phyloP scores from a whole-genome alignment of 164 flowering plant genomes.

The Vitis vinifera region DNA sequence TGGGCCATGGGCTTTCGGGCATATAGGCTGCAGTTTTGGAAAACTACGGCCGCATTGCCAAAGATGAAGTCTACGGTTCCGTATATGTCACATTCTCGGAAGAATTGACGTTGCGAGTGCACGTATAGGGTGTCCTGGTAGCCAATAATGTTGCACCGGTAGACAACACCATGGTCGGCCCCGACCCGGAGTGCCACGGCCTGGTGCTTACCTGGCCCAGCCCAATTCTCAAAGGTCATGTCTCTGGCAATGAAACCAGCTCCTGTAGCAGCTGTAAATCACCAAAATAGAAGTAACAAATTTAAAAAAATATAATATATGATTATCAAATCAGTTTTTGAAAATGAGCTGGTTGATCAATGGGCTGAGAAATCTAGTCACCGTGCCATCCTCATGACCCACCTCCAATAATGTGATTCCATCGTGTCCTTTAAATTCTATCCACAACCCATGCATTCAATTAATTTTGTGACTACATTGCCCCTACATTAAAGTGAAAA shows the following conservation, averaged over 20 bases:
- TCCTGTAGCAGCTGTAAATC: constrained; percentile 65
- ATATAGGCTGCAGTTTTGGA: constrained; percentile 66
- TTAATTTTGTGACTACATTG: no score
- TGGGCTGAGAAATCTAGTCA: no score
- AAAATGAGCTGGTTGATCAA: no score
- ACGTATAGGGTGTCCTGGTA: constrained; percentile 87
- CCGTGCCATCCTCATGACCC: no score
- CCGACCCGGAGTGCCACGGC: constrained; percentile 87
- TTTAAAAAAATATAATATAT: no score
- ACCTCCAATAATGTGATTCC: no score
- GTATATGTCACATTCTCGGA: constrained; percentile 67
- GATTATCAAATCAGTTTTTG: no score
- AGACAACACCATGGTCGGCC: constrained; percentile 78
- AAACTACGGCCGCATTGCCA: constrained; percentile 82
- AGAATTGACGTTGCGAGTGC: constrained; percentile 81
- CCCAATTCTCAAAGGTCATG: constrained; percentile 72
- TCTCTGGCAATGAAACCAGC: constrained; percentile 75
- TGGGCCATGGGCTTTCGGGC: constrained; percentile 66
- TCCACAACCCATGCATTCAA: no score
- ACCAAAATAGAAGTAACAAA: not conserved
- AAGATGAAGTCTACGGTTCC: constrained; percentile 89
- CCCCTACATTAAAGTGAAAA: no score
- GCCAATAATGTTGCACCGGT: constrained; percentile 65
- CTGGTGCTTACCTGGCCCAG: constrained; percentile 81
- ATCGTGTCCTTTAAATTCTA: no score